phyloP scores from a whole-genome alignment of 2,329 filamentous ascomycete species.

The Colletotrichum theobromicola region DNA sequence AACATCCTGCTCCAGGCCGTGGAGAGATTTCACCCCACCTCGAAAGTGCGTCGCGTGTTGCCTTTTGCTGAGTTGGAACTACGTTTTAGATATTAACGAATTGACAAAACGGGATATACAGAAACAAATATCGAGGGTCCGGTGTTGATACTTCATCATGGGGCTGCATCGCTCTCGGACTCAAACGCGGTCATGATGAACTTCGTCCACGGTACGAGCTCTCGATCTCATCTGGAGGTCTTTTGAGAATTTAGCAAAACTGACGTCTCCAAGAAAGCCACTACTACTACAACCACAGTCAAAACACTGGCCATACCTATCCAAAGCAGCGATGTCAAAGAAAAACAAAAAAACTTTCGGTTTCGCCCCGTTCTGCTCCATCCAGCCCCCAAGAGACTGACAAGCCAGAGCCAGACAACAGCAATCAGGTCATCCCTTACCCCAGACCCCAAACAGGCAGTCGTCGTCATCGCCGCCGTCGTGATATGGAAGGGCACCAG shows the following conservation, averaged over 20 bases:
- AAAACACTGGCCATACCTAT: background rate
- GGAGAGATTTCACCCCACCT: conserved; percentile 70
- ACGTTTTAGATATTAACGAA: background rate
- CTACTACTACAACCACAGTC: background rate
- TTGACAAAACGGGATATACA: background rate
- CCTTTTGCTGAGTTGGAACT: background rate
- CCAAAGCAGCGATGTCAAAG: background rate
- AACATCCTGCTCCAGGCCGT: conserved; percentile 77
- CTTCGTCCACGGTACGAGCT: conserved; percentile 64
- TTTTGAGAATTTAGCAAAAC: background rate
- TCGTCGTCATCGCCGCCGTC: conserved; percentile 72
- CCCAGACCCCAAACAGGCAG: conserved; percentile 53
- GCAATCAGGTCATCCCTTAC: no score
- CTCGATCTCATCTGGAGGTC: no score
- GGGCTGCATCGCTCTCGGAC: conserved; percentile 69
- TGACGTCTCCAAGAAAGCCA: background rate
- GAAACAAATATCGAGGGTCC: conserved; percentile 66
- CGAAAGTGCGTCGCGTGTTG: conserved; percentile 48
- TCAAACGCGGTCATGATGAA: conserved; percentile 72
- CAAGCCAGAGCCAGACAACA: background rate
- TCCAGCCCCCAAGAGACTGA: background rate
- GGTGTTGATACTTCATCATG: conserved; percentile 71
- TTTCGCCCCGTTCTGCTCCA: background rate
- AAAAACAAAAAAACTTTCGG: background rate
- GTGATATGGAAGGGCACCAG: conserved; percentile 71